These are phyloP conservation scores for Microbotryum lychnidis-dioicae DNA, from an alignment of 1,284 basidiomycete species.

Conservation along the genomic window DNA sequence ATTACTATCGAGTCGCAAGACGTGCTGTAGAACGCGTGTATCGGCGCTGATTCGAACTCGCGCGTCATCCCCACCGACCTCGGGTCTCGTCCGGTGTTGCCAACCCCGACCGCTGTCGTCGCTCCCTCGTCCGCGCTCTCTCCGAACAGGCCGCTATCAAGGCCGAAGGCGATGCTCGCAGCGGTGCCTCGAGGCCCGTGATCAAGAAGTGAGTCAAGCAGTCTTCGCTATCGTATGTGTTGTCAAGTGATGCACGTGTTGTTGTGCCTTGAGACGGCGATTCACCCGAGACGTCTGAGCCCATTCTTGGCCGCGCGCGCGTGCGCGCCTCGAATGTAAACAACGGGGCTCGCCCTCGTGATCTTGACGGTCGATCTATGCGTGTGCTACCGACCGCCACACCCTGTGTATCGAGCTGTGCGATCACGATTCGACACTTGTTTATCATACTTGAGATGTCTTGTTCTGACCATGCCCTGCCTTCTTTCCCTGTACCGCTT, in stretches of 20 bases:
- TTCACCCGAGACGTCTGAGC: no score
- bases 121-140: not conserved
- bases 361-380: not conserved
- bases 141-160: conserved; percentile 18
- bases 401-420: not conserved
- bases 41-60: not conserved
- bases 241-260: not conserved
- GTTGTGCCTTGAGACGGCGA: no score
- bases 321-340: not conserved
- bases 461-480: not conserved
- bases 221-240: not conserved
- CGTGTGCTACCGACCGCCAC: not conserved
- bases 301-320: not conserved
- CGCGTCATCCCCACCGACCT: not conserved
- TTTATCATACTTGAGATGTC: not conserved
- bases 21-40: not conserved
- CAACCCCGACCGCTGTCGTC: not conserved
- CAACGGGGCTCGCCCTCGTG: not conserved
- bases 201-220: conserved; percentile 26
- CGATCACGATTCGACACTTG: not conserved
- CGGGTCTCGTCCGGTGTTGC: not conserved
- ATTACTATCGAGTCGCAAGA: no score
- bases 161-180: conserved; percentile 8
- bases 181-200: conserved; percentile 7
- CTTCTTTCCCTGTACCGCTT: not conserved